Conservation (phyloP, 345 rosid genomes). For the Citropsis articulata region DNA sequence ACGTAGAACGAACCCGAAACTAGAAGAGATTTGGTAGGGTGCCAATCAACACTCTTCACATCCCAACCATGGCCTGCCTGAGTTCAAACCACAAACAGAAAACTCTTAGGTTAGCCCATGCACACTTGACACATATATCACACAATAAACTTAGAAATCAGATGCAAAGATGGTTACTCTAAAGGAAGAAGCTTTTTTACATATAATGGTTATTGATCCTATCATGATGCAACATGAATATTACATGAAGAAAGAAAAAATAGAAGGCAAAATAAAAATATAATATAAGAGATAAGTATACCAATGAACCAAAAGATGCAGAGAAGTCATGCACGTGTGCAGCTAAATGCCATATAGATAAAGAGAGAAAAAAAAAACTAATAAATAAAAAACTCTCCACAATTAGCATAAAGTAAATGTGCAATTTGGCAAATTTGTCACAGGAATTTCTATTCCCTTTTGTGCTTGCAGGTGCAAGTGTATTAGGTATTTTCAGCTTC, state of each 20-base stretch:
- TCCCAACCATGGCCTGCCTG: conserved; percentile 99
- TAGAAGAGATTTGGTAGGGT: conserved; percentile 88
- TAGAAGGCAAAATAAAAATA: not conserved
- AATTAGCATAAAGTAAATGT: not conserved
- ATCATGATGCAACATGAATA: not conserved
- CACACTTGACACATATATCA: not conserved
- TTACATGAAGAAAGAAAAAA: not conserved
- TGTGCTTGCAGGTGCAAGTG: not conserved
- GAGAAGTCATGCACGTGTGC: not conserved
- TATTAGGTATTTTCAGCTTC: not conserved
- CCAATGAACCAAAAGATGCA: not conserved
- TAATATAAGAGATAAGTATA: not conserved
- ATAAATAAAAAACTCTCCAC: not conserved
- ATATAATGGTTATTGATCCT: not conserved
- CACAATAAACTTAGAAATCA: conserved; percentile 5
- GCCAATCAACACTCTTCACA: conserved; percentile 99
- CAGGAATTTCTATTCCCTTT: not conserved
- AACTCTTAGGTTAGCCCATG: conserved; percentile 47
- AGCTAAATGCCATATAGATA: not conserved
- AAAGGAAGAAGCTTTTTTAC: not conserved
- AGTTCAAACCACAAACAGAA: conserved; percentile 59
- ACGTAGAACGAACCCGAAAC: conserved; percentile 68
- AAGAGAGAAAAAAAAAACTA: not conserved
- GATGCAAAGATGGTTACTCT: not conserved
- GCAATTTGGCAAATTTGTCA: not conserved